These are phyloP conservation scores for Fusarium redolens DNA, from an alignment of 2,329 filamentous ascomycete species.

Conservation along the genomic window DNA sequence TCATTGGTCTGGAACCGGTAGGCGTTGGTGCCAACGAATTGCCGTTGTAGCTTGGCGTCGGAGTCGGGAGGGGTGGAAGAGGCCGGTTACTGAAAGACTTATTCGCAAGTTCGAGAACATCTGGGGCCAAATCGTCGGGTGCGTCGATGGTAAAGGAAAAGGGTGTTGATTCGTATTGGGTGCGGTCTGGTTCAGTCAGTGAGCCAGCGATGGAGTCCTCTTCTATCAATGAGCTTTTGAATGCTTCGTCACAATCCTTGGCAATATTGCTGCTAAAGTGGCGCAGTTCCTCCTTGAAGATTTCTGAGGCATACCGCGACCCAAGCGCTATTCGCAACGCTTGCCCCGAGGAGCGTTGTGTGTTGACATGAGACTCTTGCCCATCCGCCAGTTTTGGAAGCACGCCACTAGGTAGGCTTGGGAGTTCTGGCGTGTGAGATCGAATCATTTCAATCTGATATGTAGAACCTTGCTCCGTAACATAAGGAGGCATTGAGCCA, in stretches of 20 bases:
- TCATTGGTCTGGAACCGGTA: slow-evolving; percentile 38
- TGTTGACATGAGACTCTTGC: neutral
- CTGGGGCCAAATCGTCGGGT: slow-evolving; percentile 40
- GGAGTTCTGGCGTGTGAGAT: slow-evolving; percentile 47
- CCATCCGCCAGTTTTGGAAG: slow-evolving; percentile 42
- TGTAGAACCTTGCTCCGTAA: slow-evolving; percentile 32
- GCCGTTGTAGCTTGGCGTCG: slow-evolving; percentile 35
- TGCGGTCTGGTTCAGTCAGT: slow-evolving; percentile 48
- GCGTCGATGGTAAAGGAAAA: slow-evolving; percentile 56
- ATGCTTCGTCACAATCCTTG: slow-evolving; percentile 91
- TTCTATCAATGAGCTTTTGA: slow-evolving; percentile 73
- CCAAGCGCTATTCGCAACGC: slow-evolving; percentile 24
- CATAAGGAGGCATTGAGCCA: slow-evolving; percentile 32
- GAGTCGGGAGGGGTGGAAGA: slow-evolving; percentile 61
- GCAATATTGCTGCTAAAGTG: slow-evolving; percentile 88
- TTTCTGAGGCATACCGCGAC: slow-evolving; percentile 46
- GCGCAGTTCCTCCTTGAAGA: slow-evolving; percentile 78
- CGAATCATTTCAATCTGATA: slow-evolving; percentile 40
- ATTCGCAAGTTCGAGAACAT: slow-evolving; percentile 29
- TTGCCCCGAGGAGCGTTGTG: slow-evolving; percentile 19
- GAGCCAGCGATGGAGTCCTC: slow-evolving; percentile 52
- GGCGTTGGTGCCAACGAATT: slow-evolving; percentile 30
- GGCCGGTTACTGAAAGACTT: slow-evolving; percentile 62
- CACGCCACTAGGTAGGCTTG: slow-evolving; percentile 39
- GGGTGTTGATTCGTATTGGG: slow-evolving; percentile 53